Base-by-base conservation (phyloP, 2,329 filamentous ascomycete species). In the Alternaria sp. region DNA sequence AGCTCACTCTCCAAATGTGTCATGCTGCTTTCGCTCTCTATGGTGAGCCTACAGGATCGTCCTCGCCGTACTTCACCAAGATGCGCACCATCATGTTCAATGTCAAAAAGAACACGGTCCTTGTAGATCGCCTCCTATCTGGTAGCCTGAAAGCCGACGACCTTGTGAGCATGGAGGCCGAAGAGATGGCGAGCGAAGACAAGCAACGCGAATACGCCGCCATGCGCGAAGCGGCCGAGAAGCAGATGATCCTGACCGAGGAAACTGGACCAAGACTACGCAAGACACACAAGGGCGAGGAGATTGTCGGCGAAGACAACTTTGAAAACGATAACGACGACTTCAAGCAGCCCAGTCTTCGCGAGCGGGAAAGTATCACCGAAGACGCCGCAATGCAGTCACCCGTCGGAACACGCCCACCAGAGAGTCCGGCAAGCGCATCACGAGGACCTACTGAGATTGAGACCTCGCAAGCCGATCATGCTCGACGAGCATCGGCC, bases 221-320 rank as follows among this genome's bases (percentile, higher is more conserved):
- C 68, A 88, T 94, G 83, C 90, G 90, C 76, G 90, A 91, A 50
- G 85, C 87, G 60, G 87, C 88, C 0, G 91, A 95, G 72, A 91
- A 93, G 70, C 91, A 94, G 75, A 91, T 94, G 44, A 93, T 95
- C 45, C 85, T 96, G 33, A 88, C 94, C 59, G 86, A 92, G 36
- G 78, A 81, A 13, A 86, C 71, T 10, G 92, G 86, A 1, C 90
- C 93, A 4, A 88, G 93, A 3, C 89, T 97, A 56, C 86, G 93
- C 69, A 88, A 91, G 67, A 97, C 94, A 2, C 94, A 98, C 80
- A 98, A 98, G 77, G 95, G 95, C 11, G 93, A 97, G 58, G 95
- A 98, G 74, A 78, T 97, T 14, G 85, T 98, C 14, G 93, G 94
- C 61, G 88, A 90, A 44, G 92, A 96, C 24, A 66, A 70, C 45